Evolutionary conservation across 371 early-diverging fungal species (phyloP), one percentile per base, ranked within the genome.

Genomic region (Dinochytrium kinnereticum): DNA sequence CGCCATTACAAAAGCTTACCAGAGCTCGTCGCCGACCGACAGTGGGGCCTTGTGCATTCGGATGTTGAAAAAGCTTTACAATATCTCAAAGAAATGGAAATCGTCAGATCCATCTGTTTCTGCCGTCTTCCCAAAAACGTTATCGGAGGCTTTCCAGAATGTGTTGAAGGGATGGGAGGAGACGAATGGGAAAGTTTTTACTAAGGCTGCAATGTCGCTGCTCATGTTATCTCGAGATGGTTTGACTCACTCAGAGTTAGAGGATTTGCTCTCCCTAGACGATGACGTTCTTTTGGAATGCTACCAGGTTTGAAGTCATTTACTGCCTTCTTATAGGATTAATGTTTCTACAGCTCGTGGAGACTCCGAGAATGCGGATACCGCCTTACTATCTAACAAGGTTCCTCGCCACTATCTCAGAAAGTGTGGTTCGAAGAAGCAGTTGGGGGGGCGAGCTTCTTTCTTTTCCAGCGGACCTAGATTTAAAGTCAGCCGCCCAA

Each of bases 381-480:
- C 66, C 39, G 17, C 44, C 37, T 28, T 49, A 28, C 28, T 26
- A 10, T 21, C 2, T 66, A 3, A 39, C 40, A 37, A 15, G 49
- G 28, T 28, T 66, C 17, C 44, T 66, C 21, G 19, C 7, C 37
- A 17, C 24, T 17, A 49, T 26, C 0, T 30, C 21, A 31, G 50
- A 69, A 0, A 37, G 33, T 50, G 13, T 64, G 1, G 31, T 40
- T 15, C 34, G 51, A 19, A 19, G 74, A 40, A 64, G 49, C 28
- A 50, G 19, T 15, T 74, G 74, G 74, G 74, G 74, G 2, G 74
- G 74, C 10, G 70, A 74, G 37, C 37, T 69, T 1, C 3, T 74
- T 24, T 70, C 69, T 21, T 2, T 74, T 24, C 28, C 36, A 21
- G 13, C 39, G 21, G 74, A 74, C 39, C 10, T 21, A 2, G 65